Conservation (phyloP, 202 grass and related monocot species). For the Elaeis oleifera region DNA sequence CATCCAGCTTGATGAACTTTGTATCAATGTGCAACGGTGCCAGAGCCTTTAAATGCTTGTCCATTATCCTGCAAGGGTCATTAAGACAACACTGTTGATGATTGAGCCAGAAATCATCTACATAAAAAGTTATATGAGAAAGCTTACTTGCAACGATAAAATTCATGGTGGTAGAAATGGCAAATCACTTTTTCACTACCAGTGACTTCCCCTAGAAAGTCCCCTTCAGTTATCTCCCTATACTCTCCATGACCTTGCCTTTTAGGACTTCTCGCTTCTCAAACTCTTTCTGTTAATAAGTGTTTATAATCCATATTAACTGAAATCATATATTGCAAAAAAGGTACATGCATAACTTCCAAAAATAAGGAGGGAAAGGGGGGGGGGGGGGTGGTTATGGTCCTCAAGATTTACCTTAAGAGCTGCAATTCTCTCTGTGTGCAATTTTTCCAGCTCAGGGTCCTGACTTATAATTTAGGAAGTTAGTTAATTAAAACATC, state of each 20-base stretch:
- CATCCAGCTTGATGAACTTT: slow-evolving; percentile 90
- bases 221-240: slow-evolving; percentile 87
- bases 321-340: not conserved
- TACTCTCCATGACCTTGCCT: slow-evolving; percentile 89
- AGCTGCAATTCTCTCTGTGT: slow-evolving; percentile 88
- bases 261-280: slow-evolving; percentile 92
- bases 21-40: slow-evolving; percentile 53
- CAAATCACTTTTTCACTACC: slow-evolving; percentile 85
- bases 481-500: not conserved
- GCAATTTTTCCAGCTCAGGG: slow-evolving; percentile 93
- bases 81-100: not conserved
- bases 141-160: slow-evolving; percentile 94
- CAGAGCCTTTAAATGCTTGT: slow-evolving; percentile 93
- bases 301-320: not conserved
- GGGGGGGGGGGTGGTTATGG: not conserved
- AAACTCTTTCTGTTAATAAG: slow-evolving; percentile 64
- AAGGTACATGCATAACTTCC: slow-evolving; percentile 8
- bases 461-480: slow-evolving; percentile 37
- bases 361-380: not conserved
- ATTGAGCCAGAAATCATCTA: not conserved
- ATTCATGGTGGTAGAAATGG: slow-evolving; percentile 93
- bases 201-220: slow-evolving; percentile 94
- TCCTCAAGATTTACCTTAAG: slow-evolving; percentile 56
- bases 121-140: not conserved
- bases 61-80: slow-evolving; percentile 74